A percentile compares a stretch with the other conserved stretches of the same genome.
Conservation (phyloP, 139 green algal species). For the Diplosphaera chodatii region DNA sequence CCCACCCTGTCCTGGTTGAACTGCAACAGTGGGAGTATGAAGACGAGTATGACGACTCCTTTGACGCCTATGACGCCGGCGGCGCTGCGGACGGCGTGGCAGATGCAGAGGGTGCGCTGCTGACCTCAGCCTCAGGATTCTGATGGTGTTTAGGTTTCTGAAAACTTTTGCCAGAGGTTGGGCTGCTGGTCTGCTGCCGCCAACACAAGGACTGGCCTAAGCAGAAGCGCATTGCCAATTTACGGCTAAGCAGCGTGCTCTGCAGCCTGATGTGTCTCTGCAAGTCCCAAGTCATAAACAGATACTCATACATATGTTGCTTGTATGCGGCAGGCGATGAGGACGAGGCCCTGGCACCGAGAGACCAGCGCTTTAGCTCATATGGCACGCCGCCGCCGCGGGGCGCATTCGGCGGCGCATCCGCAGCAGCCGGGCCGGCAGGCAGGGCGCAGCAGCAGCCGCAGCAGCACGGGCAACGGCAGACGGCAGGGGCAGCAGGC, state of each 20-base stretch:
- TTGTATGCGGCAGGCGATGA: background rate
- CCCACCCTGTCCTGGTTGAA: too few species aligned
- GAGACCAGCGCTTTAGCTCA: background rate
- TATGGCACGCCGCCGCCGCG: too few species aligned
- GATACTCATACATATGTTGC: too few species aligned
- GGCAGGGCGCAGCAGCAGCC: slow-evolving; percentile 3
- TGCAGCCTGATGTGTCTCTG: too few species aligned
- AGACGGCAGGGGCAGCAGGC: background rate
- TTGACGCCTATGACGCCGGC: slow-evolving; percentile 56
- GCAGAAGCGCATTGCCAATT: too few species aligned
- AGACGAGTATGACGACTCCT: slow-evolving; percentile 82
- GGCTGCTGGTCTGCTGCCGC: too few species aligned
- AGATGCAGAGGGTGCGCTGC: slow-evolving; percentile 48
- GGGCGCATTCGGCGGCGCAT: background rate
- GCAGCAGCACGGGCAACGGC: slow-evolving; percentile 3
- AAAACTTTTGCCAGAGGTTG: too few species aligned
- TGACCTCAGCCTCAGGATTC: too few species aligned
- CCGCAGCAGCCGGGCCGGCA: background rate
- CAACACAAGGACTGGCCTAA: too few species aligned
- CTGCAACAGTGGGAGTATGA: slow-evolving; percentile 79
- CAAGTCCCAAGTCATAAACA: too few species aligned
- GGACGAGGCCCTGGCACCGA: slow-evolving; percentile 3
- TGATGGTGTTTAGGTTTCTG: too few species aligned
- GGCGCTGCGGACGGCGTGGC: slow-evolving; percentile 41
- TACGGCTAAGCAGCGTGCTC: too few species aligned